Conservation (phyloP, 169 alveolate genomes). For the Plasmodium chabaudi region DNA sequence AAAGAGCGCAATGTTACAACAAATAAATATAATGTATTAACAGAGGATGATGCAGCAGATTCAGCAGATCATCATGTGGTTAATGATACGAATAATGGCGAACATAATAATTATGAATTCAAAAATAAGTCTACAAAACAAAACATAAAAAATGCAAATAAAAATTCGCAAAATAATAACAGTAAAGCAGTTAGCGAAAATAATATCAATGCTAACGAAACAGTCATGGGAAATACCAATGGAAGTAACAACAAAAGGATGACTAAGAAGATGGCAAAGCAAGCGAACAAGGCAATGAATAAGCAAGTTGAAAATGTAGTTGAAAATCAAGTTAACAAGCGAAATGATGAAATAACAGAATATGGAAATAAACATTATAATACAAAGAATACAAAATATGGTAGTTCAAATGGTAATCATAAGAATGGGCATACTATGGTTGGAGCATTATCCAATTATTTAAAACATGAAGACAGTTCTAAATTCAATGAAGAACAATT, state of each 20-base stretch:
- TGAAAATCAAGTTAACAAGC: neutral
- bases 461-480: slow-evolving; percentile 22
- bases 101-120: slow-evolving; percentile 21
- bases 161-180: neutral
- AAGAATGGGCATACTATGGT: slow-evolving; percentile 1
- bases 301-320: too few species aligned
- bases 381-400: neutral
- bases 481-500: slow-evolving; percentile 61
- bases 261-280: slow-evolving; percentile 1
- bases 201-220: neutral
- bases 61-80: slow-evolving; percentile 16
- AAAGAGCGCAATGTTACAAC: slow-evolving; percentile 15
- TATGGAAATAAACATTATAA: too few species aligned
- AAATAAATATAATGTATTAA: slow-evolving; percentile 24
- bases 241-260: neutral
- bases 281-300: neutral
- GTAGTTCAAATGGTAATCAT: neutral
- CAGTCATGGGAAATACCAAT: too few species aligned
- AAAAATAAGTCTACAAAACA: slow-evolving; percentile 4
- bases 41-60: slow-evolving; percentile 33
- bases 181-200: neutral
- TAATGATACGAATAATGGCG: slow-evolving; percentile 22
- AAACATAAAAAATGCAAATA: neutral
- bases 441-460: neutral
- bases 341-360: too few species aligned